Conservation (phyloP, 225 moss, liverwort and hornwort species). For the Polytrichum commune region DNA sequence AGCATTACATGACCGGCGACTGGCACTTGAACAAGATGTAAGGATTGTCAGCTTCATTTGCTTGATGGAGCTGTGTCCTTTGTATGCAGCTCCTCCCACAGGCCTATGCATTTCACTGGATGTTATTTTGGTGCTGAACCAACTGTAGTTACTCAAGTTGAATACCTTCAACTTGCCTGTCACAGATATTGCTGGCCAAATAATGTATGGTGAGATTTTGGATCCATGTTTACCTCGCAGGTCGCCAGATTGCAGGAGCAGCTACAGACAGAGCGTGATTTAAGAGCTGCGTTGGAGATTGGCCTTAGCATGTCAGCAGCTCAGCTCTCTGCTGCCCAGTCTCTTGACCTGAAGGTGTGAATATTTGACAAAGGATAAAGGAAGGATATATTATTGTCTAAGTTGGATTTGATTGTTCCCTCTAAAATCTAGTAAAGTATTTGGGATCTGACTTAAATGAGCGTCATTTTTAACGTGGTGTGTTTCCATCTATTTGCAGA, state of each 20-base stretch:
- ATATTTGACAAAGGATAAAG: not conserved
- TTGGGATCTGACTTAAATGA: too few species aligned
- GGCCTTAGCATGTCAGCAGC: constrained; percentile 89
- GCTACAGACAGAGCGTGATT: constrained; percentile 84
- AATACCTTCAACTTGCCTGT: too few species aligned
- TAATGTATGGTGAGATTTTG: too few species aligned
- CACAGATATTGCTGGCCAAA: too few species aligned
- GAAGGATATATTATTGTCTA: too few species aligned
- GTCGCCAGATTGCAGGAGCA: constrained; percentile 90
- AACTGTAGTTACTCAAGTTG: too few species aligned
- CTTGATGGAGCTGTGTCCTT: not conserved
- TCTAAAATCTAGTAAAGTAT: too few species aligned
- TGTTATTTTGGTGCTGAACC: too few species aligned
- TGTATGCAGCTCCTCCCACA: not conserved
- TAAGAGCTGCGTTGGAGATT: constrained; percentile 84
- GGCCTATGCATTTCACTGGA: not conserved
- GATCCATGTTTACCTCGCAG: constrained; percentile 25
- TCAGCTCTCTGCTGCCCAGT: constrained; percentile 72
- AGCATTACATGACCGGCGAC: constrained; percentile 81
- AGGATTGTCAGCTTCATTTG: not conserved
- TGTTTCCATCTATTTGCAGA: constrained; percentile 37
- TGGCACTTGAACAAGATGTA: constrained; percentile 95
- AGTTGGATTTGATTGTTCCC: too few species aligned
- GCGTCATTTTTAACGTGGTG: not conserved
- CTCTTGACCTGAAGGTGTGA: constrained; percentile 75